Evolutionary conservation across 2,329 filamentous ascomycete species (phyloP).

Genomic region (Fusarium protoensiforme): DNA sequence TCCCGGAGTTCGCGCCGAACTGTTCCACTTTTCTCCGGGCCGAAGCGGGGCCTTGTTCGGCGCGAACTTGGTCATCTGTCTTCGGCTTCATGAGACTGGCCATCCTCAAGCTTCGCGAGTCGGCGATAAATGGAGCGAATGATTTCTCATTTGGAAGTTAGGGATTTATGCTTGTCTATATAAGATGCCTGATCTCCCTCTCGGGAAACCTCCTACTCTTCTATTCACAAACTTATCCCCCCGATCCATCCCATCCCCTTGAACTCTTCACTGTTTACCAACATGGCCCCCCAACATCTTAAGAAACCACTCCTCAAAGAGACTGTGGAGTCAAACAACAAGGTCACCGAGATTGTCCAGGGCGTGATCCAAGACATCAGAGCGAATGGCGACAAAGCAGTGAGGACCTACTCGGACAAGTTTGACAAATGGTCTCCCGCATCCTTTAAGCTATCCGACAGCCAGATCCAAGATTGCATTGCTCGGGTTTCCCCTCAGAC

Average conservation of each 20-base stretch:
- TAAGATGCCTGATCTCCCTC: background rate
- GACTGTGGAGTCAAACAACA: background rate
- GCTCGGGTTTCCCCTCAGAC: constrained; percentile 55
- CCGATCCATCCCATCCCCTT: background rate
- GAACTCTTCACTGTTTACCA: background rate
- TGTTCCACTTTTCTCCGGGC: background rate
- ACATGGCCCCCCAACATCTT: background rate
- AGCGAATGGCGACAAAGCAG: constrained; percentile 58
- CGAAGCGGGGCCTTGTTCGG: background rate
- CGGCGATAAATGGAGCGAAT: background rate
- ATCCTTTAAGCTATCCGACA: constrained; percentile 59
- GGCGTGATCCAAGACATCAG: constrained; percentile 60
- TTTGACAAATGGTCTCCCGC: constrained; percentile 65
- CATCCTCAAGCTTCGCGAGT: background rate
- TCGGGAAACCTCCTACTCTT: background rate
- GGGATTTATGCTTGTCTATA: background rate
- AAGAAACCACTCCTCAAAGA: background rate
- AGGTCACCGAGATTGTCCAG: constrained; percentile 52
- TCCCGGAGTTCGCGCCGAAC: background rate
- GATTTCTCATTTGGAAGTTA: background rate
- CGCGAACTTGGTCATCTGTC: background rate
- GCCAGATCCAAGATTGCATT: constrained; percentile 58
- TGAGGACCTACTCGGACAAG: constrained; percentile 61
- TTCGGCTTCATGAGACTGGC: too few species aligned
- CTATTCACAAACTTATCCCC: background rate